Evolutionary conservation across 306 rosid genomes (phyloP), one percentile per base, ranked within the genome.

Genomic region (Vigna unguiculata): DNA sequence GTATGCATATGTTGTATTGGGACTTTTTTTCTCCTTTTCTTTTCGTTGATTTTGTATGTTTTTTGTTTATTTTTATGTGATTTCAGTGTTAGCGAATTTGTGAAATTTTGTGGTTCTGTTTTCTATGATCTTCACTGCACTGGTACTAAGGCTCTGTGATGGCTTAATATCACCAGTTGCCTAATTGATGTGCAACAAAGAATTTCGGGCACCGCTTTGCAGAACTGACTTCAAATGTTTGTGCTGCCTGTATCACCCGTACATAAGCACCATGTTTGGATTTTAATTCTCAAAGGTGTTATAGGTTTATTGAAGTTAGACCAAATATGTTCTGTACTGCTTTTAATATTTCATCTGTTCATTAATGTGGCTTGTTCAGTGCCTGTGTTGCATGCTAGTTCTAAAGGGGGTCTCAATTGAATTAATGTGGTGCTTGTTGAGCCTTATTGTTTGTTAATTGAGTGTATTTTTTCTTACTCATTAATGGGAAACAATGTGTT

Each of bases 191-290:
- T 87, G 96, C 96, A 74, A 78, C 72, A 83, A 24, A 4, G 19
- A 67, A 79, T 81, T 10, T 78, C 83, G 96, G 93, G 86, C 38
- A 67, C 82, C 88, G 89, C 91, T 90, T 92, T 92, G 93, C 93
- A 86, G 90, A 87, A 76, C 78, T 49, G 48, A 83, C 86, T 46
- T 65, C 1, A 16, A 58, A 38, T 86, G 88, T 80, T 71, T 84
- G 63, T 51, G 79, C 88, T 92, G 97, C 96, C 95, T 73, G 93
- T 90, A 90, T 85, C 36, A 48, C 90, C 93, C 97, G 61, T 53
- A 89, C 67, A 87, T 80, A 36, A 11, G 10, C 47, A 6, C 41
- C 68, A 30, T 22, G 15, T 47, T 63, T 79, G 15, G 12, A 12
- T 14, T 72, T 76, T 76, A 0, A 22, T 36, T 49, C 58, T 28